Base-by-base conservation (phyloP, 2,329 filamentous ascomycete genomes). In the Paracorniculantispora psalliotae region DNA sequence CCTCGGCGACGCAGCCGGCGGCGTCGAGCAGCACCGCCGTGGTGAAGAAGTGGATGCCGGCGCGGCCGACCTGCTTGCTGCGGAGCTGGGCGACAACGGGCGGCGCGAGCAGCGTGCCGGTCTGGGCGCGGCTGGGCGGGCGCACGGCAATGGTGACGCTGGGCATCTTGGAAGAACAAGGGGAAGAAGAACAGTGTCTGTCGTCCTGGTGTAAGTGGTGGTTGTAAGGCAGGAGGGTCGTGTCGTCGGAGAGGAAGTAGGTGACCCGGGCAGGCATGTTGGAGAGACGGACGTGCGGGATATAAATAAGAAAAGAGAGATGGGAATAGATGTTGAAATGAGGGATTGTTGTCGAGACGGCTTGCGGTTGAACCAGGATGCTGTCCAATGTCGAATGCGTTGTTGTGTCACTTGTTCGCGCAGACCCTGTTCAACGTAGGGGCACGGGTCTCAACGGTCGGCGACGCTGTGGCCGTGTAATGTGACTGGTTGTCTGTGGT, bases 21-120 rank as follows among this genome's bases (percentile, higher is more conserved):
- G 41, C 41, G 35, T 64, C 63, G 0, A 72, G 25, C 1, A 72
- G 61, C 1, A 64, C 28, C 3, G 63, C 65, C 57, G 65, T 71
- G 46, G 67, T 67, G 49, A 72, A 71, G 57, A 67, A 68, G 35
- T 67, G 60, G 21, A 53, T 55, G 2, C 47, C 44, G 4, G 64
- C 12, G 6, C 63, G 12, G 1, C 51, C n/a, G n/a, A n/a, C 28
- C 10, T 58, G 37, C 26, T 35, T 57, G 13, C 59, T 57, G 4
- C 49, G 49, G 1, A 69, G 51, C 43, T 64, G 49, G 25, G 61
- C 66, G 19, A 69, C 39, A 13, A 69, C 21, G 17, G 67, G 61
- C 4, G 68, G 70, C 43, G 64, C 47, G 4, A 73, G 28, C 8
- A 26, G 37, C 19, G 62, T 47, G 10, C 57, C 63, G 9, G 61